A percentile compares a stretch with the other conserved stretches of the same genome.
Conservation (phyloP, 1,284 basidiomycete species). For the Vanrija pseudolonga region DNA sequence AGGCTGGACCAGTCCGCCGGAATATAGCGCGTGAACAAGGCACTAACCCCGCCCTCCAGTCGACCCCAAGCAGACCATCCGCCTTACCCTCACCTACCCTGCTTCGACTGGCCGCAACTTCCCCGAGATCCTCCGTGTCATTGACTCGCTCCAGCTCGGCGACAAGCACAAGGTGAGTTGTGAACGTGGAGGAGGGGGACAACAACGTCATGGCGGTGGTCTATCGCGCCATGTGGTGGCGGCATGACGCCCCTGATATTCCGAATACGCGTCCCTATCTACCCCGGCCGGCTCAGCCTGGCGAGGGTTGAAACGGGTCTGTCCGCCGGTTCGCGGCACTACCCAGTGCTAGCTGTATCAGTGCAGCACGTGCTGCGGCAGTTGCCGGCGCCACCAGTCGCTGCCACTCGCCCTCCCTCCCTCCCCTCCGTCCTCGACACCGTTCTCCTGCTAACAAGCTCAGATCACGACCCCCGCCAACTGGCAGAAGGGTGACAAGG, state of each 20-base stretch:
- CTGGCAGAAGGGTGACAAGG: constrained; percentile 90
- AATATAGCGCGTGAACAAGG: neutral
- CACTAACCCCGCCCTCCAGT: constrained; percentile 44
- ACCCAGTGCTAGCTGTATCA: too few species aligned
- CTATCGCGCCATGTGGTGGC: too few species aligned
- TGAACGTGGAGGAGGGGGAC: constrained; percentile 22
- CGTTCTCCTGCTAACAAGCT: neutral
- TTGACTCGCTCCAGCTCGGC: constrained; percentile 86
- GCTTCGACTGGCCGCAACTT: constrained; percentile 62
- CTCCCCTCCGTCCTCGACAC: neutral
- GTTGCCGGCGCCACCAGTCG: neutral
- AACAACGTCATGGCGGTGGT: neutral
- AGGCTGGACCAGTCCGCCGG: too few species aligned
- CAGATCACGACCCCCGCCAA: constrained; percentile 58
- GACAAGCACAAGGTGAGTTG: constrained; percentile 67
- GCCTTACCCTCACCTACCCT: constrained; percentile 85
- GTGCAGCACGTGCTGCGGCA: too few species aligned
- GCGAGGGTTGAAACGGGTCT: too few species aligned
- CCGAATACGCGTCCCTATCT: too few species aligned
- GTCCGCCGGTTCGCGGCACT: too few species aligned
- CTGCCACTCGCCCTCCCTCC: neutral
- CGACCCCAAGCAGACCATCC: constrained; percentile 83
- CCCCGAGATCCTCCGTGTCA: constrained; percentile 78
- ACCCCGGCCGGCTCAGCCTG: too few species aligned
- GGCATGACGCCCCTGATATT: too few species aligned